Evolutionary conservation across 2,329 filamentous ascomycete genomes (phyloP).

Genomic region (Microascus cirrosus): DNA sequence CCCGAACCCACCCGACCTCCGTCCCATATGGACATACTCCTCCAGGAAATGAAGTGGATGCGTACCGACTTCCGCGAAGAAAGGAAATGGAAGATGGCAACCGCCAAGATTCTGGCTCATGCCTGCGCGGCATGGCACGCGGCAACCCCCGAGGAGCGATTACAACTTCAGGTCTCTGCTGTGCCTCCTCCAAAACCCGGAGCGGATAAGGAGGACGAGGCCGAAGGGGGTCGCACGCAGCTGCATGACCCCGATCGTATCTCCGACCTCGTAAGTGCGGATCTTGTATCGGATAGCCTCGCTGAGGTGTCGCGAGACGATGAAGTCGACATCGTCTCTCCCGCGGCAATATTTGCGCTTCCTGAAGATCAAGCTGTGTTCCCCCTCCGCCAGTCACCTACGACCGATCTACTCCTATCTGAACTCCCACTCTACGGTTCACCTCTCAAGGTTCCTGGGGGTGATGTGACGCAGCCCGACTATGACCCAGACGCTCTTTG

Average conservation of each 20-base stretch:
- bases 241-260: slow-evolving; percentile 32
- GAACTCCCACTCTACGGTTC: slow-evolving; percentile 74
- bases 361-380: slow-evolving; percentile 74
- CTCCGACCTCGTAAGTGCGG: slow-evolving; percentile 20
- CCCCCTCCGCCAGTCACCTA: slow-evolving; percentile 60
- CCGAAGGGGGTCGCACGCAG: slow-evolving; percentile 14
- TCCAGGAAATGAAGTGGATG: slow-evolving; percentile 97
- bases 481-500: slow-evolving; percentile 59
- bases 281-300: background rate
- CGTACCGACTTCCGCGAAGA: slow-evolving; percentile 91
- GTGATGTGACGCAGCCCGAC: slow-evolving; percentile 45
- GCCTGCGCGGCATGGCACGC: slow-evolving; percentile 77
- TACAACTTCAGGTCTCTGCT: slow-evolving; percentile 56
- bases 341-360: slow-evolving; percentile 75
- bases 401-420: slow-evolving; percentile 64
- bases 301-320: slow-evolving; percentile 14
- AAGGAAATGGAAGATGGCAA: slow-evolving; percentile 80
- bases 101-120: slow-evolving; percentile 68
- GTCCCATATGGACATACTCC: slow-evolving; percentile 74
- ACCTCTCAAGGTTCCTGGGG: slow-evolving; percentile 45
- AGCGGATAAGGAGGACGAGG: slow-evolving; percentile 11
- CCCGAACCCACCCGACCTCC: slow-evolving; percentile 67
- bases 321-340: slow-evolving; percentile 43
- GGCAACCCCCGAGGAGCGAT: slow-evolving; percentile 50
- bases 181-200: slow-evolving; percentile 31